These are phyloP conservation scores for Aspergillus nomiae DNA, from an alignment of 2,329 filamentous ascomycete species.

Conservation along the genomic window DNA sequence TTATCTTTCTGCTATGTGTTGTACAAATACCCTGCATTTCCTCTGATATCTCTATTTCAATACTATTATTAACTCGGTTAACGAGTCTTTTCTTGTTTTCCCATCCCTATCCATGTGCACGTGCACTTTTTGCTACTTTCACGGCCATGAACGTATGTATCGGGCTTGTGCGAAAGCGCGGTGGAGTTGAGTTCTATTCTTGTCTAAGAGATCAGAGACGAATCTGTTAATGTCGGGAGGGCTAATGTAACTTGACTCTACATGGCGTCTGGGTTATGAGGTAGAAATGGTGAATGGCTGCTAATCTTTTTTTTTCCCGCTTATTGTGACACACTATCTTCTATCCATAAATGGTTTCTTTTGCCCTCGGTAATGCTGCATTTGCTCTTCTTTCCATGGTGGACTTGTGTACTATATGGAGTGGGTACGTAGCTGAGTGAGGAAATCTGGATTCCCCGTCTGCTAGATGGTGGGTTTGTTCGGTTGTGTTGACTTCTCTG, in stretches of 20 bases:
- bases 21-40: constrained; percentile 24
- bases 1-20: constrained; percentile 10
- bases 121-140: not conserved
- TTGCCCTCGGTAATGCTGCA: not conserved
- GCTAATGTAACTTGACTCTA: constrained; percentile 5
- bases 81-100: not conserved
- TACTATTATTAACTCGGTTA: constrained; percentile 10
- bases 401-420: constrained; percentile 13
- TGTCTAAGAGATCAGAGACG: constrained; percentile 2
- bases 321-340: constrained; percentile 5
- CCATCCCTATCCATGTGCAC: constrained; percentile 3
- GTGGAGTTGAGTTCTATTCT: not conserved
- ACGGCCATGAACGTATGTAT: not conserved
- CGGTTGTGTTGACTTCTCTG: not conserved
- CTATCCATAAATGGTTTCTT: constrained; percentile 10
- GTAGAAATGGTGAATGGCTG: constrained; percentile 20
- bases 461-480: not conserved
- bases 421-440: not conserved
- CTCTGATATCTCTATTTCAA: constrained; percentile 4
- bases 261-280: constrained; percentile 21
- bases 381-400: not conserved
- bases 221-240: constrained; percentile 6
- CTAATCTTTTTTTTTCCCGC: constrained; percentile 2
- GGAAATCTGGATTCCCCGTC: not conserved
- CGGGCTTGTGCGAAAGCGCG: not conserved